Conservation (phyloP, 345 rosid genomes). For the Aquilaria yunnanensis region DNA sequence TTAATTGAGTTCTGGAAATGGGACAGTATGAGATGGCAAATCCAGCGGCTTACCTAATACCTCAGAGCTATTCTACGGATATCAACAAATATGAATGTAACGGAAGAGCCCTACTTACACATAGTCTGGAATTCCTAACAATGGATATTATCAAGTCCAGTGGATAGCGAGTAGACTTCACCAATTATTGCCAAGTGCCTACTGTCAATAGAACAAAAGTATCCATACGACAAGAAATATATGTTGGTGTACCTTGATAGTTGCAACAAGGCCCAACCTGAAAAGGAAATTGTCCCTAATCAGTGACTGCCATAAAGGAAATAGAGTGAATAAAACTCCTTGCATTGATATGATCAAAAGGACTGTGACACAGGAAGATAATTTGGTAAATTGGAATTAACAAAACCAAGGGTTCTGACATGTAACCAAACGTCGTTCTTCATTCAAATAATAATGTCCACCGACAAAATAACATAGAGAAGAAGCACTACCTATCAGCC, state of each 20-base stretch:
- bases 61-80: too few species aligned
- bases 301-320: not conserved
- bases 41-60: too few species aligned
- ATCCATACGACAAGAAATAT: not conserved
- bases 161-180: not conserved
- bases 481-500: slow-evolving; percentile 44
- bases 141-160: not conserved
- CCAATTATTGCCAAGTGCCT: not conserved
- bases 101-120: not conserved
- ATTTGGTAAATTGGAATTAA: too few species aligned
- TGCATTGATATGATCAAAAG: too few species aligned
- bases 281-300: not conserved
- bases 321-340: not conserved
- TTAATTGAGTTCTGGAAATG: too few species aligned
- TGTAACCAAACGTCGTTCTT: not conserved
- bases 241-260: not conserved
- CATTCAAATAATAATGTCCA: not conserved
- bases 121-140: not conserved
- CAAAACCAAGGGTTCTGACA: not conserved
- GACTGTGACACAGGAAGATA: too few species aligned
- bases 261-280: slow-evolving; percentile 7
- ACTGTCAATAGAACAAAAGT: not conserved
- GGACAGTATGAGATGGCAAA: too few species aligned
- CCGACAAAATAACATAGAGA: not conserved
- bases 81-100: not conserved